Base-by-base conservation (phyloP, 768 basidiomycete species). In the Leccinum subgranulosum region DNA sequence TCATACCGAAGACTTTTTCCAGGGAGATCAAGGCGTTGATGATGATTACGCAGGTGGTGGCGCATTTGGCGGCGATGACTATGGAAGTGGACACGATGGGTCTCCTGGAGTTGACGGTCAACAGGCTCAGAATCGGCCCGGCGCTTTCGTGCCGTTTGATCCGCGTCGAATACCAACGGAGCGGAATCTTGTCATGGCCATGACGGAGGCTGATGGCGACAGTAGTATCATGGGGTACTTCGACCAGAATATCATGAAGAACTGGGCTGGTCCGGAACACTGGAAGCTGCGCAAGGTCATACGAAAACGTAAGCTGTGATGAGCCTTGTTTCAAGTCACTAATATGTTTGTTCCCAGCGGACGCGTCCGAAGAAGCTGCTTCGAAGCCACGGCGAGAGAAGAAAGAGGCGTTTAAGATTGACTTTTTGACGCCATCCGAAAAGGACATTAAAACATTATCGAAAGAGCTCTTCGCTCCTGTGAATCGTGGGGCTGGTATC, bases 211-310 rank as follows among this genome's bases (percentile, higher is more conserved):
- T 3, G 84, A 90, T 56, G 81, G 77, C 1, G 82, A 79, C 6
- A 77, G 75, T 17, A 71, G 77, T 19, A 81, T 88, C 73, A 77
- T 88, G 68, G 94, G 95, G 65, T 97, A 96, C 72, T 97, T 98
- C 68, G 95, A 98, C 71, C 82, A 86, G 65, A 84, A 78, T 60
- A 81, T 90, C 66, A 78, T 87, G 64, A 96, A 92, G 80, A 96
- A 96, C 64, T 99, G 97, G 97, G 97, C 97, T 4, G 97, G 97
- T 0, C 95, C 95, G 8, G 93, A 98, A 73, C 97, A 99, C 69
- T 99, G 97, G 96, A 98, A 96, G 70, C 72, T 98, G 66, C 78
- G 90, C 60, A 90, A 86, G 68, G 81, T 86, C n/a, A 77, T 93
- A 53, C 83, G 89, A 58, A 84, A 82, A 78, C 81, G 93, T 95